These are phyloP conservation scores for Actinomortierella wolfii DNA, from an alignment of 371 early-diverging fungal genomes.

Conservation along the genomic window DNA sequence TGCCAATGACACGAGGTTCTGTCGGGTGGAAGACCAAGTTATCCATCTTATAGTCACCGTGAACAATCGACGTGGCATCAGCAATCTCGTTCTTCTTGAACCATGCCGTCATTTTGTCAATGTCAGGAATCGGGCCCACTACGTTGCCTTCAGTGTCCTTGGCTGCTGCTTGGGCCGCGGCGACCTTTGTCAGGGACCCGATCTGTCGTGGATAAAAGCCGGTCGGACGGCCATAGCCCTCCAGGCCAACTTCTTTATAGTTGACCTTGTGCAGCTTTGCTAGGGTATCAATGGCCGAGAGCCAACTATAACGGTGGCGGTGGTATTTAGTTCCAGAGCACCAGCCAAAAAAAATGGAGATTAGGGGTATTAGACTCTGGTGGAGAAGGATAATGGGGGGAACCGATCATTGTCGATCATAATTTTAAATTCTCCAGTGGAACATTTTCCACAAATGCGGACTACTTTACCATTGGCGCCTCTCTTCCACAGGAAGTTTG, in stretches of 20 bases:
- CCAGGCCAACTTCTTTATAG: slow-evolving; percentile 69
- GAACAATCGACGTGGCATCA: slow-evolving; percentile 83
- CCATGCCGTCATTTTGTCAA: slow-evolving; percentile 77
- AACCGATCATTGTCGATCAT: too few species aligned
- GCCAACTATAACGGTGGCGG: slow-evolving; percentile 69
- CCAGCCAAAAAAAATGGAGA: too few species aligned
- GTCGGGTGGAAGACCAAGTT: slow-evolving; percentile 85
- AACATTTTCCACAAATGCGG: too few species aligned
- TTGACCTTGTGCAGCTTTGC: slow-evolving; percentile 83
- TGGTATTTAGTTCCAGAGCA: too few species aligned
- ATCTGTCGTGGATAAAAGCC: slow-evolving; percentile 89
- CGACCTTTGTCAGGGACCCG: slow-evolving; percentile 68
- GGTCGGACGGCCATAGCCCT: slow-evolving; percentile 62
- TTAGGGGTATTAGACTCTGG: background rate
- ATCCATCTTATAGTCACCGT: slow-evolving; percentile 93
- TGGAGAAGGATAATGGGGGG: too few species aligned
- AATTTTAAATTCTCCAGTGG: too few species aligned
- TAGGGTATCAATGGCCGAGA: slow-evolving; percentile 73
- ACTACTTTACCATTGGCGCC: slow-evolving; percentile 55
- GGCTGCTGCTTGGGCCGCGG: slow-evolving; percentile 69
- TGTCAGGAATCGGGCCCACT: slow-evolving; percentile 72
- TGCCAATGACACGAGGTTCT: slow-evolving; percentile 80
- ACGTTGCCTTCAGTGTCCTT: slow-evolving; percentile 56
- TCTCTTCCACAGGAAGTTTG: slow-evolving; percentile 58
- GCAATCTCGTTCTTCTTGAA: slow-evolving; percentile 65